phyloP scores from a whole-genome alignment of 2,329 filamentous ascomycete species.

The Huntiella moniliformis region DNA sequence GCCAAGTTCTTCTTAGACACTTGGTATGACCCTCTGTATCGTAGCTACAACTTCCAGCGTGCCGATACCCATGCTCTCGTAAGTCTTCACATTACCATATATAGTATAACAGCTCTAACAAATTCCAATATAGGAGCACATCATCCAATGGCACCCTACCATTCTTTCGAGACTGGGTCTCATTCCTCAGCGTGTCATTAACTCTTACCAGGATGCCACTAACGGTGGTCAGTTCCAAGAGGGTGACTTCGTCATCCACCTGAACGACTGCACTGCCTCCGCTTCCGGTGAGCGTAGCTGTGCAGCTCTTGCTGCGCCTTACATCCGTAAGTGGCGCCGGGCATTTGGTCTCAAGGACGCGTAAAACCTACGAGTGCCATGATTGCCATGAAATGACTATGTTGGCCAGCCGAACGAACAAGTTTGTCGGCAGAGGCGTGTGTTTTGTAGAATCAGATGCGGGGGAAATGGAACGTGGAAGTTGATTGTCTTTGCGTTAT shows the following conservation, averaged over 20 bases:
- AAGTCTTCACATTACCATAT: conserved; percentile 18
- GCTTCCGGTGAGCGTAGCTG: conserved; percentile 37
- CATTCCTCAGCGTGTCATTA: conserved; percentile 69
- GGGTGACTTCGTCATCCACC: conserved; percentile 68
- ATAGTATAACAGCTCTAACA: background rate
- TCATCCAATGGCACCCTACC: conserved; percentile 92
- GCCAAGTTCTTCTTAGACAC: conserved; percentile 81
- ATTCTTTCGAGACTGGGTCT: conserved; percentile 78
- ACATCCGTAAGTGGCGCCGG: conserved; percentile 27
- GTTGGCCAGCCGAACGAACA: too few species aligned
- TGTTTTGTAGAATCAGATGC: too few species aligned
- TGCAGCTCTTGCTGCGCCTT: conserved; percentile 45
- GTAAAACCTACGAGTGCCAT: background rate
- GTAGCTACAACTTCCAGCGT: conserved; percentile 91
- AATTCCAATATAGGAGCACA: conserved; percentile 46
- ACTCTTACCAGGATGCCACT: conserved; percentile 47
- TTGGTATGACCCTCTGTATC: conserved; percentile 90
- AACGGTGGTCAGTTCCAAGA: conserved; percentile 52
- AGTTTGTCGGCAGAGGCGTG: too few species aligned
- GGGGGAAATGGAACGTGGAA: background rate
- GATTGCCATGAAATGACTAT: too few species aligned
- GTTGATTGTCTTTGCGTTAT: conserved; percentile 3
- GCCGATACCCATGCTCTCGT: conserved; percentile 83
- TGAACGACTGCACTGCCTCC: conserved; percentile 49
- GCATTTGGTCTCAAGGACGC: conserved; percentile 26